Evolutionary conservation across 2,329 filamentous ascomycete genomes (phyloP).

Genomic region (Xylogone sp.): DNA sequence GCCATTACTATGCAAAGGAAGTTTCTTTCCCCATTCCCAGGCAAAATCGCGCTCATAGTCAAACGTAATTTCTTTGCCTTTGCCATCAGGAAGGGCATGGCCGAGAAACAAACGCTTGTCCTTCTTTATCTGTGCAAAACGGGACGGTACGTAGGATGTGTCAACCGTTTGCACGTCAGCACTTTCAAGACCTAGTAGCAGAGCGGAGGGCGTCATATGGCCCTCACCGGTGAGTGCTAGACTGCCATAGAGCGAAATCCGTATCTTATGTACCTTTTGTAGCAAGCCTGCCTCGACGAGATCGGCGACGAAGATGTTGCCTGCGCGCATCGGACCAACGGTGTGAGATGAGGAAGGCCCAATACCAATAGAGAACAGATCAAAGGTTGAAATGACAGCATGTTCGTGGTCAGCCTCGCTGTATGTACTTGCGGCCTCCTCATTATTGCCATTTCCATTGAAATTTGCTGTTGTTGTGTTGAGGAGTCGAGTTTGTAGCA

Average conservation of each 20-base stretch:
- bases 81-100: conserved; percentile 33
- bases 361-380: conserved; percentile 49
- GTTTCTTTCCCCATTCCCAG: conserved; percentile 49
- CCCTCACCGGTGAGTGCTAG: conserved; percentile 47
- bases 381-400: conserved; percentile 48
- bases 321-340: conserved; percentile 48
- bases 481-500: conserved; percentile 15
- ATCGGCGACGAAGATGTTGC: conserved; percentile 47
- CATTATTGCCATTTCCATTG: conserved; percentile 14
- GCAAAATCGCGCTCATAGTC: conserved; percentile 45
- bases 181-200: conserved; percentile 46
- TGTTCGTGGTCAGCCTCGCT: conserved; percentile 47
- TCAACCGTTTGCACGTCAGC: conserved; percentile 47
- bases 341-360: conserved; percentile 49
- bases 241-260: conserved; percentile 45
- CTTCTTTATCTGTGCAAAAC: conserved; percentile 43
- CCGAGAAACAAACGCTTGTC: conserved; percentile 41
- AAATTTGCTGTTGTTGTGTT: conserved; percentile 8
- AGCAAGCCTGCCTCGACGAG: conserved; percentile 42
- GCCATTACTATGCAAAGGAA: conserved; percentile 48
- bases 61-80: conserved; percentile 43
- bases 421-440: conserved; percentile 37
- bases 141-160: conserved; percentile 42
- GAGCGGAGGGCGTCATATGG: conserved; percentile 47
- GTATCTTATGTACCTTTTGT: conserved; percentile 42